Base-by-base conservation (phyloP, 257 asterid species). In the Solanum bulbocastanum region DNA sequence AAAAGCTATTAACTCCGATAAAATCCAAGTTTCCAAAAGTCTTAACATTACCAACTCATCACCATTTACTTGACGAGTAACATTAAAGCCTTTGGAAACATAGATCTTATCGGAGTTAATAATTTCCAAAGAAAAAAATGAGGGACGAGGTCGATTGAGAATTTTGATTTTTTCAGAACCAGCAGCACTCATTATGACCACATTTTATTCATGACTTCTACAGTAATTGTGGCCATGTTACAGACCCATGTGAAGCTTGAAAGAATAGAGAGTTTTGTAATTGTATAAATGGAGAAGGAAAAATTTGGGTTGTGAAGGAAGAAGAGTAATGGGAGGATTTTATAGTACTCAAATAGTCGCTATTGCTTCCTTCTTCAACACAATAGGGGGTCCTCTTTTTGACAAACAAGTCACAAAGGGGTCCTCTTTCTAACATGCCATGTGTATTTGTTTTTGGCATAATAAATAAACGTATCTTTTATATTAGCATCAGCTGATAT, bases 41-140 rank as follows among this genome's bases (percentile, higher is more conserved):
- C 91, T 96, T n/a, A 94, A 94, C 88, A 91, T 93, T 76, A 93
- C 97, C 83, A 94, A 98, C 36, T 88, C 49, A 42, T 37, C 99
- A 96, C 90, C 99, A 94, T 40, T 91, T 94, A 14, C 95, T 96
- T 78, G 97, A 95, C 14, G 98, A 92, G 89, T 93, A 78, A 92
- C 90, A 87, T 95, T 94, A 27, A 96, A 89, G 9, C 94, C 96
- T 4, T 88, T 86, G 90, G 93, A 92, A 37, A 90, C 92, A 86
- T 94, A 98, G 89, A 96, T 92, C 83, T 95, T 95, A 89, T 96
- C 98, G 66, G 97, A 93, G 95, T 96, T 96, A 56, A 96, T 90
- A 71, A 95, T 89, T 74, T 96, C 97, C 10, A 97, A 91, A 3
- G 94, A 93, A 86, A 95, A 90, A 89, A 95, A 5, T 91, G 90